Evolutionary conservation across 441 rosid genomes (phyloP), one percentile per base, ranked within the genome.

Genomic region (Bocquillonia castaneifolia): DNA sequence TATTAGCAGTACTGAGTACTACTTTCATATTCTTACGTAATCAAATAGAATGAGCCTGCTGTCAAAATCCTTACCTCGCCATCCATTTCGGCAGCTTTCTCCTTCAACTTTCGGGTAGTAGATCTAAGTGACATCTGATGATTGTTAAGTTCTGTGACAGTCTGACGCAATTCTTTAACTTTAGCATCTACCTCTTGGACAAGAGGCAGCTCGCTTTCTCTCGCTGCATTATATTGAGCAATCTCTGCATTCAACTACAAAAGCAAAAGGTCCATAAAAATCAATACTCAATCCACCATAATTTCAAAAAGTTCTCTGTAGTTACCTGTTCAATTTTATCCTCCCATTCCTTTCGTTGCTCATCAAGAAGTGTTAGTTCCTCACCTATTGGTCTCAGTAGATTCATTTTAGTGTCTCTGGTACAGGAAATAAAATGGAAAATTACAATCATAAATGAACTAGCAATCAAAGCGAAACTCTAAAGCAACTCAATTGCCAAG

Each of bases 181-280:
- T 72, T 77, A 6, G 79, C 69, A 58, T 86, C 88, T 14, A 85
- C 61, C 75, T 89, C 90, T 73, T 88, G 91, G 57, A 85, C 89
- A 75, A 83, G 75, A 3, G 97, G 97, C 45, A 79, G 60, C 65
- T 93, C 97, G 62, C 62, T 84, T 67, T 88, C 88, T 68, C 80
- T 83, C 9, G 88, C 87, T 65, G 76, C 92, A 77, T 83, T 83
- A 67, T 76, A 81, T 25, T 80, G 82, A 17, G 80, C 86, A 67
- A 91, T 79, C 82, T 89, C 96, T 66, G 80, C 92, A 75, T 89
- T 84, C 80, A 89, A 69, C 98, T 93, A 79, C 73, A 78, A 9
- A 9, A 12, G 18, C 42, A 68, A 69, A 55, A 17, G 67, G 28
- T 78, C n/a, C 66, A 50, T 53, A 50, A 56, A 61, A 60, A 54